Evolutionary conservation across 768 basidiomycete species (phyloP).

Genomic region (Leccinum aurantiacum): DNA sequence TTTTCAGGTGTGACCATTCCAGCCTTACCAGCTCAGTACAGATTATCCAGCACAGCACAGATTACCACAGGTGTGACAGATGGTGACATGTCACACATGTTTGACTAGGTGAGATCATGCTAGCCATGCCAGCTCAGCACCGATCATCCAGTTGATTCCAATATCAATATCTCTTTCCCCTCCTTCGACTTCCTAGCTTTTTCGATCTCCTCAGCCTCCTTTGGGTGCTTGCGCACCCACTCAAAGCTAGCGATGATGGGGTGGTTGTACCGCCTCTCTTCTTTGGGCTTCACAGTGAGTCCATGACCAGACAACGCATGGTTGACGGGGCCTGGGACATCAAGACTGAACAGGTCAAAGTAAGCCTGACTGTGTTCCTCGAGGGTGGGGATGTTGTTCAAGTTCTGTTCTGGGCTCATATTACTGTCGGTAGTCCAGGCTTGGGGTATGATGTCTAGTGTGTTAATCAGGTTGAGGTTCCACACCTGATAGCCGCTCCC

Average conservation of each 20-base stretch:
- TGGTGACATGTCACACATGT: no score
- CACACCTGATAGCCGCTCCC: slow-evolving; percentile 4
- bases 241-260: not conserved
- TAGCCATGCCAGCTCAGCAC: no score
- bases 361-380: not conserved
- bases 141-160: no score
- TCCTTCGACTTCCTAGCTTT: no score
- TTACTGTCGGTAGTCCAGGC: slow-evolving; percentile 4
- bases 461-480: slow-evolving; percentile 17
- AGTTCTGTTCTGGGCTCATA: not conserved
- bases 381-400: slow-evolving; percentile 2
- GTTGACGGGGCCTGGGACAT: no score
- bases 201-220: not conserved
- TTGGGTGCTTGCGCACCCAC: not conserved
- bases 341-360: no score
- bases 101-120: no score
- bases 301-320: not conserved
- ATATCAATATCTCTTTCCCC: no score
- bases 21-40: no score
- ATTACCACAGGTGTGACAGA: no score
- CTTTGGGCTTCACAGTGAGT: not conserved
- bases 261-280: not conserved
- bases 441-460: slow-evolving; percentile 13
- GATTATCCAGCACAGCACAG: no score
- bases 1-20: no score